phyloP scores from a whole-genome alignment of 257 asterid species.

The Fraxinus americana region DNA sequence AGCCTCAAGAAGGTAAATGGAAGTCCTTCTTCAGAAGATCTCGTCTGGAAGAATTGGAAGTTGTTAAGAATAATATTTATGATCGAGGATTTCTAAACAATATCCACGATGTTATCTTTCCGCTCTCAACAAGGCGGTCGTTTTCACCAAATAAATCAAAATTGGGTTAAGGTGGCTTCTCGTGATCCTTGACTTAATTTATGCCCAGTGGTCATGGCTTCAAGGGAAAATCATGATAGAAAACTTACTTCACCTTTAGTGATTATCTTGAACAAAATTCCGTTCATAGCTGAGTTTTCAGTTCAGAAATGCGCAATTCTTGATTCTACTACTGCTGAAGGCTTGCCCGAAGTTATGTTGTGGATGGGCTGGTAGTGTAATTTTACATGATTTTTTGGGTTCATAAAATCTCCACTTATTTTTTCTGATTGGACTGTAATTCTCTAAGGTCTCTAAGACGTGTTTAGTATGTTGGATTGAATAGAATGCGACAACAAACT shows the following conservation, averaged over 20 bases:
- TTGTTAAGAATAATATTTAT: slow-evolving; percentile 67
- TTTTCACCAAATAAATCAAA: slow-evolving; percentile 59
- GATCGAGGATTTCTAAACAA: slow-evolving; percentile 71
- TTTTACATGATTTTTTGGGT: too few relatives aligned
- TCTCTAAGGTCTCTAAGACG: too few relatives aligned
- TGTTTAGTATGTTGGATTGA: too few relatives aligned
- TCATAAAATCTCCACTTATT: too few relatives aligned
- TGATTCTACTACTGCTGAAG: neutral
- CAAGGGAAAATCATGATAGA: slow-evolving; percentile 4
- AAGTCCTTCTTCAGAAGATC: slow-evolving; percentile 73
- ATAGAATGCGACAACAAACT: too few relatives aligned
- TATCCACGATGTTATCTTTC: slow-evolving; percentile 58
- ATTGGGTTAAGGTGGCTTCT: slow-evolving; percentile 44
- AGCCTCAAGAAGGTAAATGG: slow-evolving; percentile 74
- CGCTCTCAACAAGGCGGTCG: slow-evolving; percentile 70
- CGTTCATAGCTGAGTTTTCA: neutral
- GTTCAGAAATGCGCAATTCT: neutral
- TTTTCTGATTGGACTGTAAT: too few relatives aligned
- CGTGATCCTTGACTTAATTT: slow-evolving; percentile 23
- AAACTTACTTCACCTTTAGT: neutral
- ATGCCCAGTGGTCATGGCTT: slow-evolving; percentile 11
- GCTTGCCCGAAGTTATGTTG: too few relatives aligned
- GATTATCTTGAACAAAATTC: neutral
- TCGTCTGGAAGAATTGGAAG: slow-evolving; percentile 59
- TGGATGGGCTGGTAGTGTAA: too few relatives aligned